Evolutionary conservation across 1,139 yeast genomes (phyloP).

Genomic region (Yamadazyma epiphylla): DNA sequence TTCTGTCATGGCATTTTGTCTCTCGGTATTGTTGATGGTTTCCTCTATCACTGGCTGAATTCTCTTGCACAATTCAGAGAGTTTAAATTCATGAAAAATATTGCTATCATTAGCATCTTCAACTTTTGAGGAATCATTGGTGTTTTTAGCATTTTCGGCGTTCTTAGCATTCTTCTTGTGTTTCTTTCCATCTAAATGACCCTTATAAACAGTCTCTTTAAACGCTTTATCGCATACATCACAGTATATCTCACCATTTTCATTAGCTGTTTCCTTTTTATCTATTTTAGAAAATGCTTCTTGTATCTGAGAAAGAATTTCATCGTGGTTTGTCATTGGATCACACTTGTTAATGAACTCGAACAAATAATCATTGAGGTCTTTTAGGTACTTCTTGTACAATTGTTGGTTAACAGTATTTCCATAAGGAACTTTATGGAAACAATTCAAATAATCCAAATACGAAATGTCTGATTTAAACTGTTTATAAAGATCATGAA

Average conservation of each 20-base stretch:
- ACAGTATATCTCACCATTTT: slow-evolving; percentile 51
- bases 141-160: slow-evolving; percentile 1
- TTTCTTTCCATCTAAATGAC: slow-evolving; percentile 73
- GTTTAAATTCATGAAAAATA: slow-evolving; percentile 25
- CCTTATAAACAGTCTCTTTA: slow-evolving; percentile 60
- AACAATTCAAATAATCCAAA: slow-evolving; percentile 45
- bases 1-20: slow-evolving; percentile 69
- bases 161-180: slow-evolving; percentile 51
- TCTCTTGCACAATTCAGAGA: slow-evolving; percentile 27
- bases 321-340: slow-evolving; percentile 47
- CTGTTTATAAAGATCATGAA: slow-evolving; percentile 50
- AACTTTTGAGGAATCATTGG: slow-evolving; percentile 2
- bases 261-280: slow-evolving; percentile 10
- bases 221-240: slow-evolving; percentile 61
- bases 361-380: slow-evolving; percentile 43
- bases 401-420: slow-evolving; percentile 22
- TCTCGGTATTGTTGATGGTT: slow-evolving; percentile 61
- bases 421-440: slow-evolving; percentile 36
- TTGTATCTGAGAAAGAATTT: slow-evolving; percentile 27
- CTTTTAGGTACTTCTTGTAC: slow-evolving; percentile 42
- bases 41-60: slow-evolving; percentile 36
- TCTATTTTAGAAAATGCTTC: slow-evolving; percentile 21
- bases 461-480: slow-evolving; percentile 39
- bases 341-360: slow-evolving; percentile 42
- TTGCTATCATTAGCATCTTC: slow-evolving; percentile 1